Base-by-base conservation (phyloP, 2,329 filamentous ascomycete species). In the Leptographium galeiforme region DNA sequence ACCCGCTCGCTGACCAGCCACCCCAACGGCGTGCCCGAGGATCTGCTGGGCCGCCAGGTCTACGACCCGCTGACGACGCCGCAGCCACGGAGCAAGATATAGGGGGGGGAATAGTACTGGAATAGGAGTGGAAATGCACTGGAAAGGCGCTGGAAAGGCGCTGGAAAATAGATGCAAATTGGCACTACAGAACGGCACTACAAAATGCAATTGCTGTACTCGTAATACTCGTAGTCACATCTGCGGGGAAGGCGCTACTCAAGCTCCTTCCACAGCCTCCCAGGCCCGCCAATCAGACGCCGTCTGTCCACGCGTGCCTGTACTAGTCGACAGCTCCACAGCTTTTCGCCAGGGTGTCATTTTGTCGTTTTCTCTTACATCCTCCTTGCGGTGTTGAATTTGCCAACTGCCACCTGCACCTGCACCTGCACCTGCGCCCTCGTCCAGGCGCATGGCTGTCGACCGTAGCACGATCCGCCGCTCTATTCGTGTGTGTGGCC, bases 1-100 rank as follows among this genome's bases (percentile, higher is more conserved):
- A 79, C 81, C 0, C 74, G 85, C 56, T 87, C 84, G 3, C 65
- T 96, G 60, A 70, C 71, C 56, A 69, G 67, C 56, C 78, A 82
- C 59, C 68, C 71, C 40, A 72, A 71, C 40, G 65, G 70, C 30
- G 71, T 73, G 56, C 76, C 78, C 1, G 57, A 61, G 1, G 78
- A 82, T 57, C 68, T 68, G 52, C 63, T 82, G 33, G 68, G 72
- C 0, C 61, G 63, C 19, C 66, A 66, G n/a, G 71, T 75, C 1
- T 82, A 82, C 57, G 78, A 81, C 56, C 70, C 74, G 33, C 62
- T 82, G 51, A 68, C 68, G 30, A 72, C 72, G 52, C 78, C 78
- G 43, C 64, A 69, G 33, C 77, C 78, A 67, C 73, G 71, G 68
- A 67, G 73, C 30, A 81, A 79, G 69, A 57, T 81, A 59, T 79